A percentile compares a stretch with the other conserved stretches of the same genome.
phyloP scores from a whole-genome alignment of 225 moss, liverwort and hornwort species.

The Antitrichia curtipendula region DNA sequence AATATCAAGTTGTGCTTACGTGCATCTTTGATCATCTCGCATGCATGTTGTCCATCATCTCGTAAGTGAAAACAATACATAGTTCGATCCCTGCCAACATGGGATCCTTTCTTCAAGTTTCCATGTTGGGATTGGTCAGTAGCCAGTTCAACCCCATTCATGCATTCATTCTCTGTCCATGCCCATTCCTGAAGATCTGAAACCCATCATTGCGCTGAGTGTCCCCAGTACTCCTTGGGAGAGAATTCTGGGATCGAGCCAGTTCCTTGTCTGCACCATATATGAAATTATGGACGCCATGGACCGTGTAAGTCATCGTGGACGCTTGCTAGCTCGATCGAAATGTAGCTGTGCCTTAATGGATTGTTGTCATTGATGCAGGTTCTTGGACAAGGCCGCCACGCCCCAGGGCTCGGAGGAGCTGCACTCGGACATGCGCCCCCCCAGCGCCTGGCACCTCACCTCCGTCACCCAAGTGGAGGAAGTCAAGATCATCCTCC shows the following conservation, averaged over 20 bases:
- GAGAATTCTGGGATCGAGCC: neutral
- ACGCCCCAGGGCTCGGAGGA: slow-evolving; percentile 26
- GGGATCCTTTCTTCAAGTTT: neutral
- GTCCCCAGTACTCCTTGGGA: neutral
- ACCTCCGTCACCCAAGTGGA: slow-evolving; percentile 80
- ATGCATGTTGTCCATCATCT: neutral
- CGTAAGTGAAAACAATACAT: neutral
- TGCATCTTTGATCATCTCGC: neutral
- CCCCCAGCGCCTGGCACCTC: slow-evolving; percentile 43
- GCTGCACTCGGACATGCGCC: neutral
- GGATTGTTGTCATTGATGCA: neutral
- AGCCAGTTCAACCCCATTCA: neutral
- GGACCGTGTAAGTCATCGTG: neutral
- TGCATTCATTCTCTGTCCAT: neutral
- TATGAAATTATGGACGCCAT: neutral
- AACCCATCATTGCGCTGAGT: neutral
- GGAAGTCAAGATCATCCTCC: slow-evolving; percentile 60
- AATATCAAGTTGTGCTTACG: neutral
- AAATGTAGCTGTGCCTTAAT: neutral
- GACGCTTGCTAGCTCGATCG: neutral
- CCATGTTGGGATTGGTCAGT: neutral
- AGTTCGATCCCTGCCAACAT: neutral
- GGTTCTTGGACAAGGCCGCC: slow-evolving; percentile 81
- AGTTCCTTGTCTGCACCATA: neutral
- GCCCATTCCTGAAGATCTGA: neutral